These are phyloP conservation scores for Spinacia oleracea DNA, from an alignment of 179 eudicot genomes.

Conservation along the genomic window DNA sequence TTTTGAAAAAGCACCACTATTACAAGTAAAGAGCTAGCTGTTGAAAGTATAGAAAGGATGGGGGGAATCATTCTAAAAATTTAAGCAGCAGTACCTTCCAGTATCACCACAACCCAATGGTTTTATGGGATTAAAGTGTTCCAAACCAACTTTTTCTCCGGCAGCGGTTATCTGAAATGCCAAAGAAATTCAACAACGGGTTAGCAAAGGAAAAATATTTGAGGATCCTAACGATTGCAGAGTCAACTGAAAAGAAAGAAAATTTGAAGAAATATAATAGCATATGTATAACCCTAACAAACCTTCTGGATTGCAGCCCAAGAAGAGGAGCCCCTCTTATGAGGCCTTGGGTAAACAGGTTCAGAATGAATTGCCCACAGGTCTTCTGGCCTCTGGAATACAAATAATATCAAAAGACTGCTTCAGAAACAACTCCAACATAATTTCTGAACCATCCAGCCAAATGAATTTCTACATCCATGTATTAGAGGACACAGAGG, in stretches of 20 bases:
- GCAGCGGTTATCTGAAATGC: slow-evolving; percentile 37
- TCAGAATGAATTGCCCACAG: slow-evolving; percentile 53
- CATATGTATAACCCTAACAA: not conserved
- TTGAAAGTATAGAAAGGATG: not conserved
- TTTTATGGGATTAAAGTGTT: slow-evolving; percentile 53
- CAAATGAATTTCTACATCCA: not conserved
- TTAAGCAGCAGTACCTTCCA: slow-evolving; percentile 39
- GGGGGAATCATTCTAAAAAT: slow-evolving; percentile 1
- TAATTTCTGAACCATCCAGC: not conserved
- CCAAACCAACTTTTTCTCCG: slow-evolving; percentile 39
- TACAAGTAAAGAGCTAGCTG: slow-evolving; percentile 2
- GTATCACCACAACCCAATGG: slow-evolving; percentile 60
- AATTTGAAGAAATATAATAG: not conserved
- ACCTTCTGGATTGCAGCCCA: slow-evolving; percentile 57
- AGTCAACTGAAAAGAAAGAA: not conserved
- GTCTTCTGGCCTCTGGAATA: slow-evolving; percentile 55
- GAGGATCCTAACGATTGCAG: not conserved
- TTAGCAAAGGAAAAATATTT: slow-evolving; percentile 5
- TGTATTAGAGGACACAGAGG: not conserved
- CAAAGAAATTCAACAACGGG: slow-evolving; percentile 4
- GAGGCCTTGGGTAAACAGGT: slow-evolving; percentile 52
- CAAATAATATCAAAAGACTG: slow-evolving; percentile 10
- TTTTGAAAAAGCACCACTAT: not conserved
- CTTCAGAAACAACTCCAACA: slow-evolving; percentile 15
- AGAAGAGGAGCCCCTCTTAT: slow-evolving; percentile 40